phyloP scores from a whole-genome alignment of 2,329 filamentous ascomycete species.

The Monascus ruber region DNA sequence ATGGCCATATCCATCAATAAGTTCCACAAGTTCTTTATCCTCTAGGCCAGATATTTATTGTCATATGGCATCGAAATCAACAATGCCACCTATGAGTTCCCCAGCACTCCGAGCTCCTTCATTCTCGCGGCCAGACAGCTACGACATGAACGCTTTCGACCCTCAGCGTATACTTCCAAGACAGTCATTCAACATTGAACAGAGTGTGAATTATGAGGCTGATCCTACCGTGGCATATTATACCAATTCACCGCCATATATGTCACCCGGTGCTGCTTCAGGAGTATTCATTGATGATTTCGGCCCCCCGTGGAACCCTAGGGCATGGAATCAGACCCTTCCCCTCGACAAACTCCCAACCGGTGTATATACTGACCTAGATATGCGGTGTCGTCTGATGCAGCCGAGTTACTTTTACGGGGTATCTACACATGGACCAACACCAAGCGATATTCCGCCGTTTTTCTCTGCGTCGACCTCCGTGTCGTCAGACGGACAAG shows the following conservation, averaged over 20 bases:
- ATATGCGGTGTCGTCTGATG: conserved; percentile 12
- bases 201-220: conserved; percentile 21
- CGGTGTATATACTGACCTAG: conserved; percentile 19
- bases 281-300: conserved; percentile 17
- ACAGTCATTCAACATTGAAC: conserved; percentile 11
- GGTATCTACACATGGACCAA: conserved; percentile 15
- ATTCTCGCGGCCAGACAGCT: conserved; percentile 12
- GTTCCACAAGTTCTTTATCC: conserved; percentile 7
- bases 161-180: conserved; percentile 12
- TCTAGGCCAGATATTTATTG: conserved; percentile 12
- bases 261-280: conserved; percentile 22
- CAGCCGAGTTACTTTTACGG: conserved; percentile 19
- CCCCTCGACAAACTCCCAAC: conserved; percentile 10
- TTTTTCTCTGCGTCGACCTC: conserved; percentile 12
- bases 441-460: conserved; percentile 16
- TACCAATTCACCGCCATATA: conserved; percentile 23
- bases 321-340: conserved; percentile 16
- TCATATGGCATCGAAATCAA: conserved; percentile 5
- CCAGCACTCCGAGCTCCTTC: conserved; percentile 8
- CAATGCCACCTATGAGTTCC: conserved; percentile 7
- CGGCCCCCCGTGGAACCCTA: conserved; percentile 16
- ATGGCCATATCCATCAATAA: conserved; percentile 19
- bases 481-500: conserved; percentile 12
- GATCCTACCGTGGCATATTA: conserved; percentile 21
- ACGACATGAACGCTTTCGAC: conserved; percentile 14